Evolutionary conservation across 1,284 basidiomycete species (phyloP), one percentile per base, ranked within the genome.

Genomic region (Tilletia indica): DNA sequence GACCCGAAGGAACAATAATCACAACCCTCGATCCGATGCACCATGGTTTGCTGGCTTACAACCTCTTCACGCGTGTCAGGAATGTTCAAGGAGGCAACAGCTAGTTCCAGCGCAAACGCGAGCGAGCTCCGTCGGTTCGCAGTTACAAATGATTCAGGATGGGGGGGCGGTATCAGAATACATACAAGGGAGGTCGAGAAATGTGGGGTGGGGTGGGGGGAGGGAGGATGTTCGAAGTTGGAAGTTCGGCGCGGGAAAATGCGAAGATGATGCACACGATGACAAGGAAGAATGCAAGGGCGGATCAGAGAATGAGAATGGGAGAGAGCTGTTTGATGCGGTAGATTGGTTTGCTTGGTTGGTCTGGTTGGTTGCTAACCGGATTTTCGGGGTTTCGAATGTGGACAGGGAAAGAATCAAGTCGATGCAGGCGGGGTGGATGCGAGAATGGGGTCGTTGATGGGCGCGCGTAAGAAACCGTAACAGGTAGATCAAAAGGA

Each of bases 191-290:
- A 8, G 8, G 51, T 2, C 8, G 51, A 25, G 51, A 12, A 25
- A 19, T 19, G 21, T 19, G 6, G 19, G 51, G 51, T 54, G 19
- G 51, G 6, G 51, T 16, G 8, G 51, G 21, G 51, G 16, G 51
- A 25, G 51, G 21, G n/a, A 54, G 51, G 51, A 54, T 8, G 19
- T 11, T 11, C 11, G 19, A 54, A 19, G 14, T 45, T 45, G 25
- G 25, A 31, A 31, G 25, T 31, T 31, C 25, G 25, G 25, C 25
- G 25, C 25, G 25, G 25, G 25, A 31, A 31, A 31, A 86, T 92
- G 93, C 89, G 64, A 92, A 88, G 71, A 86, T 81, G n/a, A 95
- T 88, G 6, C 93, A 87, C 6, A 88, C 88, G 82, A 94, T 90
- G 12, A 45, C 42, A 45, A 84, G 85, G 77, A 88, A 89, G 47